Evolutionary conservation across 768 basidiomycete genomes (phyloP), one percentile per base, ranked within the genome.

Genomic region (Cystoderma amianthinum): DNA sequence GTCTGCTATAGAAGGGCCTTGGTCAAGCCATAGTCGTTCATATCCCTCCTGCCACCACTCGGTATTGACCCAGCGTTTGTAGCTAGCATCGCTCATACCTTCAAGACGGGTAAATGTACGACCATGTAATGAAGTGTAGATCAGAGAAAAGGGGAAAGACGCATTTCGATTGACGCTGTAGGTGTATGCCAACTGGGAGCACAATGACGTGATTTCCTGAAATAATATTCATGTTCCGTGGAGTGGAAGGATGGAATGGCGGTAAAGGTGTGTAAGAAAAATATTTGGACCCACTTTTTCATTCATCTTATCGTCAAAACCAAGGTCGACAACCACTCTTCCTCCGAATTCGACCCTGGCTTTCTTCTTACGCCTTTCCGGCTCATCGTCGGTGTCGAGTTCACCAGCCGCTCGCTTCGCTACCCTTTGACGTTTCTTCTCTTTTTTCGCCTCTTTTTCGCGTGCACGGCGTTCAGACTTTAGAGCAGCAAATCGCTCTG

Each of bases 251-350:
- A 18, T 6, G 18, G 5, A 10, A 21, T 9, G 28, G n/a, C n/a
- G n/a, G n/a, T n/a, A n/a, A n/a, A n/a, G n/a, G 11, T n/a, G 37
- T 4, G 16, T 36, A 41, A n/a, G 23, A 41, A 35, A 18, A 15
- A 23, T n/a, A 13, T n/a, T n/a, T n/a, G 10, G 36, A 60, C 82
- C 49, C 60, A 94, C 93, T 68, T 93, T 90, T 47, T 95, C 91
- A 43, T 69, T 80, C 95, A 98, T 97, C 63, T 82, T 68, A 33
- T 93, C 78, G 57, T 98, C 94, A 58, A 96, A 97, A 6, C 82
- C 90, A 13, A 97, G 70, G 64, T 99, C 96, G 15, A 98, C 60
- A 23, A 90, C 77, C 2, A 92, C 72, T 44, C 71, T 73, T 16
- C 85, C 88, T 4, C 76, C 71, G 48, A 78, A 82, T 36, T 63